Conservation (phyloP, 1,139 yeast species). For the Zygotorulaspora mrakii region DNA sequence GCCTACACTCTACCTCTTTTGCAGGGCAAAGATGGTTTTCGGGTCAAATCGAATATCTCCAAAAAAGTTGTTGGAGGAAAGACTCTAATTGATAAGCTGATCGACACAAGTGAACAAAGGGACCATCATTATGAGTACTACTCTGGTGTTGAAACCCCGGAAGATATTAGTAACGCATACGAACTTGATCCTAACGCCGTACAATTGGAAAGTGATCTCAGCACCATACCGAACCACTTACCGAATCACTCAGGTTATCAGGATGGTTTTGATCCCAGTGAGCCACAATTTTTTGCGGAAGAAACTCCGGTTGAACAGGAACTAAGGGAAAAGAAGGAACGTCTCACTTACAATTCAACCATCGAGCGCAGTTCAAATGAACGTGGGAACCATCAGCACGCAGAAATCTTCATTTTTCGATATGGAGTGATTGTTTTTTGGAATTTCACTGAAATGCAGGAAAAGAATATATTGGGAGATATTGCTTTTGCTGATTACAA, state of each 20-base stretch:
- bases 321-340: constrained; percentile 21
- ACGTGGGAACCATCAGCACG: constrained; percentile 52
- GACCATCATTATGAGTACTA: constrained; percentile 91
- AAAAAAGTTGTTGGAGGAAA: constrained; percentile 59
- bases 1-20: constrained; percentile 84
- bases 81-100: constrained; percentile 66
- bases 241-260: constrained; percentile 29
- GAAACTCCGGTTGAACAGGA: constrained; percentile 25
- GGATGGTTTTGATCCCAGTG: constrained; percentile 56
- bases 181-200: constrained; percentile 31
- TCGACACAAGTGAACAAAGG: constrained; percentile 75
- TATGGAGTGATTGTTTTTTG: constrained; percentile 96
- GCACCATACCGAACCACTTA: constrained; percentile 28
- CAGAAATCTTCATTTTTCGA: constrained; percentile 83
- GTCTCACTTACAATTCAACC: constrained; percentile 10
- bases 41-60: constrained; percentile 77
- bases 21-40: constrained; percentile 81
- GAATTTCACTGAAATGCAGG: constrained; percentile 92
- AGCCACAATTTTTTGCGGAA: constrained; percentile 59
- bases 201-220: constrained; percentile 17
- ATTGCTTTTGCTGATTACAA: constrained; percentile 56
- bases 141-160: constrained; percentile 73
- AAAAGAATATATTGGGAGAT: constrained; percentile 89
- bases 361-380: constrained; percentile 8
- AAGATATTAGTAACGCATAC: constrained; percentile 56